Evolutionary conservation across 305 asterid genomes (phyloP).

Genomic region (Fraxinus sp.): DNA sequence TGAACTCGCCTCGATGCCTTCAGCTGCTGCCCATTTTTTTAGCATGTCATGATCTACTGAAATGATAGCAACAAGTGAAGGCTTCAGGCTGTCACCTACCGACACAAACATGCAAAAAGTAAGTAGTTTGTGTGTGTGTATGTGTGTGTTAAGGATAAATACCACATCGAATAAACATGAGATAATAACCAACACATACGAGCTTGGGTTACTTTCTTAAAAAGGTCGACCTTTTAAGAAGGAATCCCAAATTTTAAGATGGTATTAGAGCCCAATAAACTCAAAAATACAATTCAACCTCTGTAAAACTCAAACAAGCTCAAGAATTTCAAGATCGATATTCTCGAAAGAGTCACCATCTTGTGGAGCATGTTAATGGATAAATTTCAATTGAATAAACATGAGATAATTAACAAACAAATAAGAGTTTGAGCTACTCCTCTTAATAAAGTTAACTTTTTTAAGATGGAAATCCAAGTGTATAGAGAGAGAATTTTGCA

Average conservation of each 20-base stretch:
- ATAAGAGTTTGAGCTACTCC: background rate
- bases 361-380: background rate
- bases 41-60: conserved; percentile 57
- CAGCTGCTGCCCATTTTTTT: conserved; percentile 57
- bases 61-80: conserved; percentile 63
- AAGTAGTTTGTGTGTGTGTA: background rate
- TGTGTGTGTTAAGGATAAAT: background rate
- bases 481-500: background rate
- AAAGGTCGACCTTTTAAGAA: background rate
- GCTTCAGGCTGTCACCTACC: conserved; percentile 71
- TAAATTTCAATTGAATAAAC: background rate
- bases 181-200: background rate
- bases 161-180: background rate
- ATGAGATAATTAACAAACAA: background rate
- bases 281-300: background rate
- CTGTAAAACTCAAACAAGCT: background rate
- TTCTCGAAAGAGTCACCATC: background rate
- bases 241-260: background rate
- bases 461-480: background rate
- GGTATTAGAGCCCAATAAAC: background rate
- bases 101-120: conserved; percentile 14
- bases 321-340: background rate
- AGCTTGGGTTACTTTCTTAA: background rate
- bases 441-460: background rate
- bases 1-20: conserved; percentile 55